These are phyloP conservation scores for Gamarada debralockiae DNA, from an alignment of 495 filamentous ascomycete species.

Conservation along the genomic window DNA sequence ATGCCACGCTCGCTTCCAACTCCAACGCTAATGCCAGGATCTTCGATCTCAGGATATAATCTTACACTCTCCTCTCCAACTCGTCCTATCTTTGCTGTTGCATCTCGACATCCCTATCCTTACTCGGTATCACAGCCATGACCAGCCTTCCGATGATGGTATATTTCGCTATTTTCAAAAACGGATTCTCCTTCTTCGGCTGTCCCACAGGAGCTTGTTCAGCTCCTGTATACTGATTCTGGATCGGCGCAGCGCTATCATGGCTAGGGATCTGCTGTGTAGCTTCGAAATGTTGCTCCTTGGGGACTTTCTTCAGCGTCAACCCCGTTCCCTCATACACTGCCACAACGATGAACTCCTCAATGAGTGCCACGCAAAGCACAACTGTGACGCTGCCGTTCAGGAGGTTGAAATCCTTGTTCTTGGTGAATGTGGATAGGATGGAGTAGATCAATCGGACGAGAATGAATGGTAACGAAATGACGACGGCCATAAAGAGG, in stretches of 20 bases:
- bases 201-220: not conserved
- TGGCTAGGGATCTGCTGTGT: not conserved
- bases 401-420: slow-evolving; percentile 31
- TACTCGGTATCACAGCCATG: slow-evolving; percentile 7
- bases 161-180: slow-evolving; percentile 10
- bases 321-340: slow-evolving; percentile 31
- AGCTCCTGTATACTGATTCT: not conserved
- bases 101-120: slow-evolving; percentile 16
- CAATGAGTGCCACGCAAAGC: slow-evolving; percentile 36
- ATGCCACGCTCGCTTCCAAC: too few relatives aligned
- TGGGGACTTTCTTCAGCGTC: slow-evolving; percentile 22
- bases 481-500: slow-evolving; percentile 30
- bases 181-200: not conserved
- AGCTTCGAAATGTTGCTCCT: not conserved
- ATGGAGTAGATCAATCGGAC: slow-evolving; percentile 36
- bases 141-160: slow-evolving; percentile 22
- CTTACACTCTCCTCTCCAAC: too few relatives aligned
- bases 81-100: not conserved
- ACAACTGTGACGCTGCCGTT: slow-evolving; percentile 31
- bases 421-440: slow-evolving; percentile 31
- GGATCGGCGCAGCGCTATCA: not conserved
- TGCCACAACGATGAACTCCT: slow-evolving; percentile 34
- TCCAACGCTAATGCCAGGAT: too few relatives aligned
- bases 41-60: too few relatives aligned
- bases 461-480: slow-evolving; percentile 36